Evolutionary conservation across 805 yeast species (phyloP).

Genomic region (Cyberlindnera maclurae): DNA sequence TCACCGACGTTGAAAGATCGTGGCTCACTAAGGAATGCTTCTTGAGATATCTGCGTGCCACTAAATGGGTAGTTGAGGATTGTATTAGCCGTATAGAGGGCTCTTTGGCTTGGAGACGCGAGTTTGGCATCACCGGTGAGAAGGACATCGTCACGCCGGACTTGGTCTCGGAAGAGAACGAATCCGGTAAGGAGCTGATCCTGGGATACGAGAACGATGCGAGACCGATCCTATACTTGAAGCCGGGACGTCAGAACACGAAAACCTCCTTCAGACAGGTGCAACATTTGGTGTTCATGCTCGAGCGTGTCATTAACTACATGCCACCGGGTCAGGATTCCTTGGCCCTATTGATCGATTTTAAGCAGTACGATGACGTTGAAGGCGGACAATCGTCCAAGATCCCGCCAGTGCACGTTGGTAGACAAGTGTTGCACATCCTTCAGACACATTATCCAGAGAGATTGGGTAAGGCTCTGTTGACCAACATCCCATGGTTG

Average conservation of each 20-base stretch:
- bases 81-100: slow-evolving; percentile 69
- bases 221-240: slow-evolving; percentile 87
- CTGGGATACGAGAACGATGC: slow-evolving; percentile 85
- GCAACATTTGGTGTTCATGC: slow-evolving; percentile 89
- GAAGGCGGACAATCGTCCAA: slow-evolving; percentile 41
- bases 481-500: slow-evolving; percentile 89
- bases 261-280: slow-evolving; percentile 85
- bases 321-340: slow-evolving; percentile 98
- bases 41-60: slow-evolving; percentile 83
- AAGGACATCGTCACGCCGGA: slow-evolving; percentile 51
- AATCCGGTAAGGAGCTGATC: slow-evolving; percentile 87
- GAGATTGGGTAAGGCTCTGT: slow-evolving; percentile 84
- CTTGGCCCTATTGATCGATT: slow-evolving; percentile 84
- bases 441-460: slow-evolving; percentile 97
- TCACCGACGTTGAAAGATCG: slow-evolving; percentile 58
- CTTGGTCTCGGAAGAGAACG: slow-evolving; percentile 59
- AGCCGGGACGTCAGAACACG: slow-evolving; percentile 95
- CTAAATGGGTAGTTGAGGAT: slow-evolving; percentile 75
- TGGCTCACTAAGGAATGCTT: slow-evolving; percentile 94
- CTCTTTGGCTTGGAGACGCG: slow-evolving; percentile 89
- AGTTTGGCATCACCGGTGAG: slow-evolving; percentile 65
- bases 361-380: slow-evolving; percentile 59
- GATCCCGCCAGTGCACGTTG: slow-evolving; percentile 83
- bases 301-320: slow-evolving; percentile 86
- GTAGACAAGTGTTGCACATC: slow-evolving; percentile 87